Percentiles rank a stretch among this genome's conserved stretches.
Conservation (phyloP, 2,329 filamentous ascomycete species). For the Tolypocladium inflatum region DNA sequence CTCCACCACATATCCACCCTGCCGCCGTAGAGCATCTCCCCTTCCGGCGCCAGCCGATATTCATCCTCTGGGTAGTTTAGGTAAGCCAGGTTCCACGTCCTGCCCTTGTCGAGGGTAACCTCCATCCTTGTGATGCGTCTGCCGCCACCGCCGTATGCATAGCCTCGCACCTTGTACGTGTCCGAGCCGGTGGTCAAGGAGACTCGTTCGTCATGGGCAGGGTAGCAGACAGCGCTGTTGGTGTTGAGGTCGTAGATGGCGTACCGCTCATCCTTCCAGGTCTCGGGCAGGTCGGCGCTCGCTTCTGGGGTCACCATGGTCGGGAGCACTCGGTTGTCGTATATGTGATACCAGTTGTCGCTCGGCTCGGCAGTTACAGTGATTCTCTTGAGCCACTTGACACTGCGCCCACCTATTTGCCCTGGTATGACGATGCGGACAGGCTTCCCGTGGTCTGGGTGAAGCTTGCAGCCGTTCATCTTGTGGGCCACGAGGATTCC, state of each 20-base stretch:
- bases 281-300: constrained; percentile 60
- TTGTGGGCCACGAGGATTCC: constrained; percentile 82
- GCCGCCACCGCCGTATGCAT: constrained; percentile 86
- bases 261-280: constrained; percentile 84
- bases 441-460: constrained; percentile 79
- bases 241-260: constrained; percentile 87
- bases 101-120: constrained; percentile 73
- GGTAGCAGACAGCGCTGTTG: constrained; percentile 75
- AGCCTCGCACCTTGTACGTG: constrained; percentile 62
- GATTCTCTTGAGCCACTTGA: constrained; percentile 84
- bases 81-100: constrained; percentile 66
- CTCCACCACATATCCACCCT: constrained; percentile 72
- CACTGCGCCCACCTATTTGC: constrained; percentile 83
- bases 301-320: constrained; percentile 79
- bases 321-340: constrained; percentile 83
- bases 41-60: constrained; percentile 55
- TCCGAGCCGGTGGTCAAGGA: constrained; percentile 34
- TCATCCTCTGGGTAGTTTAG: constrained; percentile 79
- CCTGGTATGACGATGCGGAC: constrained; percentile 77
- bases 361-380: constrained; percentile 71
- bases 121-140: constrained; percentile 74
- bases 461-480: constrained; percentile 79
- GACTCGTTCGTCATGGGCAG: constrained; percentile 66
- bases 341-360: constrained; percentile 92
- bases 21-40: constrained; percentile 62